Evolutionary conservation across 371 early-diverging fungal species (phyloP).

Genomic region (Syncephalastrum monosporum): DNA sequence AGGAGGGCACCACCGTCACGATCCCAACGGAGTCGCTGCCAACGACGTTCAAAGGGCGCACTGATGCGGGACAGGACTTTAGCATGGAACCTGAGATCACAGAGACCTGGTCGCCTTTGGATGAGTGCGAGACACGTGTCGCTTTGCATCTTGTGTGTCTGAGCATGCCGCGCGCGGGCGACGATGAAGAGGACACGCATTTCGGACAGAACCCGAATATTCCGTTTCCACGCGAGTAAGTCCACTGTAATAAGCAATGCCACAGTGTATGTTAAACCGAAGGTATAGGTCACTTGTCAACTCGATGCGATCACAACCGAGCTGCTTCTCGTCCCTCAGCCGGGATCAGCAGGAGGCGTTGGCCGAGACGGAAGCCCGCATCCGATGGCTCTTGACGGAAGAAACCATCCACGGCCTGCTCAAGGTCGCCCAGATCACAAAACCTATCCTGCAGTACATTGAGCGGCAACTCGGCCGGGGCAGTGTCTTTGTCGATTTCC

Average conservation of each 20-base stretch:
- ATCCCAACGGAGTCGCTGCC: slow-evolving; percentile 63
- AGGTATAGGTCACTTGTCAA: slow-evolving; percentile 19
- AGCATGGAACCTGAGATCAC: slow-evolving; percentile 48
- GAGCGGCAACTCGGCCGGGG: slow-evolving; percentile 49
- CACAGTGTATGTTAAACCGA: neutral
- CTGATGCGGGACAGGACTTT: slow-evolving; percentile 28
- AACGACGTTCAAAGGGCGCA: slow-evolving; percentile 39
- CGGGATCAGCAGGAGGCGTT: slow-evolving; percentile 61
- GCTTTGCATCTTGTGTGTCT: slow-evolving; percentile 61
- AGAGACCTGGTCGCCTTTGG: slow-evolving; percentile 57
- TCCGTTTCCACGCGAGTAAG: slow-evolving; percentile 15
- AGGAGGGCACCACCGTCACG: slow-evolving; percentile 23
- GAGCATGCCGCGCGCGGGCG: slow-evolving; percentile 50
- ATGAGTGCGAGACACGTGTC: slow-evolving; percentile 55
- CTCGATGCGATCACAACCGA: slow-evolving; percentile 38
- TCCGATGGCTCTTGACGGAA: slow-evolving; percentile 68
- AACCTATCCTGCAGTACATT: slow-evolving; percentile 54
- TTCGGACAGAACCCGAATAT: slow-evolving; percentile 5
- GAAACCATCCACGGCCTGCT: slow-evolving; percentile 73
- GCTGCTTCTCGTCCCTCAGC: slow-evolving; percentile 44
- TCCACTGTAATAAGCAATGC: neutral
- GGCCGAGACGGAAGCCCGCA: slow-evolving; percentile 54
- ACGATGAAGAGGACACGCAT: slow-evolving; percentile 19
- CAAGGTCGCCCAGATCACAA: slow-evolving; percentile 44
- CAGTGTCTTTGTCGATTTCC: slow-evolving; percentile 50